Evolutionary conservation across 768 basidiomycete species (phyloP).

Genomic region (Boletus tomentosulus): DNA sequence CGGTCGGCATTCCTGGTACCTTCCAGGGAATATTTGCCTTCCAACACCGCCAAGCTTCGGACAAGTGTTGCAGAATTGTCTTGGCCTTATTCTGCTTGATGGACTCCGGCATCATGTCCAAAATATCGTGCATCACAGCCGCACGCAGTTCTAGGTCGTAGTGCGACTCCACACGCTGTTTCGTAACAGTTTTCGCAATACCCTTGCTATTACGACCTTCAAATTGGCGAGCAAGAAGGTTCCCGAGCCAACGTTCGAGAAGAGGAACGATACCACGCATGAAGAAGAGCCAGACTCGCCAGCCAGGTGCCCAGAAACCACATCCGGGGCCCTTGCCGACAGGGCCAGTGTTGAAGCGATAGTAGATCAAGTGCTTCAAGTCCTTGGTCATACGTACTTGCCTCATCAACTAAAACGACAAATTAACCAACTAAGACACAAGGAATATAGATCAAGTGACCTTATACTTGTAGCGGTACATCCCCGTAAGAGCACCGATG

Average conservation of each 20-base stretch:
- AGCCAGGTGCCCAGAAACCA: conserved; percentile 99
- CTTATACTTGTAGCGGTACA: conserved; percentile 99
- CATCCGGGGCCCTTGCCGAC: conserved; percentile 99
- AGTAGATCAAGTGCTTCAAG: conserved; percentile 96
- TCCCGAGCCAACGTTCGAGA: conserved; percentile 96
- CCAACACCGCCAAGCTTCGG: conserved; percentile 98
- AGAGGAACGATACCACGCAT: conserved; percentile 98
- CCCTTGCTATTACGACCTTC: conserved; percentile 97
- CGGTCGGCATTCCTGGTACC: conserved; percentile 98
- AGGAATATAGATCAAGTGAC: conserved; percentile 34
- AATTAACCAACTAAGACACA: conserved; percentile 4
- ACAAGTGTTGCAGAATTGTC: conserved; percentile 96
- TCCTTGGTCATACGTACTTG: conserved; percentile 99
- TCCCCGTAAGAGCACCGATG: conserved; percentile 96
- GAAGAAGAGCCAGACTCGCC: conserved; percentile 99
- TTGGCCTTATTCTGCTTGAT: conserved; percentile 99
- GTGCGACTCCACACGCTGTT: conserved; percentile 98
- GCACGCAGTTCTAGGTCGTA: conserved; percentile 97
- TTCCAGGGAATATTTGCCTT: conserved; percentile 99
- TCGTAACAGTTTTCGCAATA: conserved; percentile 96
- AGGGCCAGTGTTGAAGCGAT: conserved; percentile 99
- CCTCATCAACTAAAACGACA: conserved; percentile 72
- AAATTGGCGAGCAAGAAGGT: conserved; percentile 95
- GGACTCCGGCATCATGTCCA: conserved; percentile 99
- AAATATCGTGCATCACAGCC: conserved; percentile 99